A percentile compares a stretch with the other conserved stretches of the same genome.
These are phyloP conservation scores for Mentha longifolia DNA, from an alignment of 257 asterid genomes.

Conservation along the genomic window DNA sequence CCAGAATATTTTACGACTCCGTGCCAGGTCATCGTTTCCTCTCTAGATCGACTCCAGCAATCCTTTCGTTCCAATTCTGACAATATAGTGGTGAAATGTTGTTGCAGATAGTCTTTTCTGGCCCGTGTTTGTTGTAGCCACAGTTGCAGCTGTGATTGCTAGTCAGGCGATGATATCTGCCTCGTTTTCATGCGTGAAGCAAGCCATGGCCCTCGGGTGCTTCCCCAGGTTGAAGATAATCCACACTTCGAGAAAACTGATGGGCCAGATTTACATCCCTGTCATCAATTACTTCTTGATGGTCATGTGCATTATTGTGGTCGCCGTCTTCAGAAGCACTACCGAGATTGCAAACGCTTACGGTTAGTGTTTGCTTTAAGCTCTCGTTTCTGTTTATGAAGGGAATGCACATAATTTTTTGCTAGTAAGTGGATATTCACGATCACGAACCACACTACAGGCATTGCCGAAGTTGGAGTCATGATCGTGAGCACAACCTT, in stretches of 20 bases:
- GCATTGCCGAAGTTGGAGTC: constrained; percentile 98
- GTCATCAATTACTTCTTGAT: constrained; percentile 89
- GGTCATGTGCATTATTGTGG: constrained; percentile 92
- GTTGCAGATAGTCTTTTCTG: constrained; percentile 75
- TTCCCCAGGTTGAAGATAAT: constrained; percentile 92
- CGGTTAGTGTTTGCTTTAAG: constrained; percentile 47
- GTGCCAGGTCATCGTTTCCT: constrained; percentile 68
- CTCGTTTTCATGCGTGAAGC: constrained; percentile 92
- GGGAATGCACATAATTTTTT: neutral
- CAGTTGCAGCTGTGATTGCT: constrained; percentile 91
- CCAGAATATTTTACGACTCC: constrained; percentile 72
- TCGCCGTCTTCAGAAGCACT: constrained; percentile 86
- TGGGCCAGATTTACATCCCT: constrained; percentile 97
- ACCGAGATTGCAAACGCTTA: constrained; percentile 88
- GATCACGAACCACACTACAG: constrained; percentile 35
- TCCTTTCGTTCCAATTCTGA: constrained; percentile 26
- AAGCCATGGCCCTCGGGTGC: constrained; percentile 98
- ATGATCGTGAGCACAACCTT: constrained; percentile 87
- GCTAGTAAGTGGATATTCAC: neutral
- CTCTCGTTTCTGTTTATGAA: neutral
- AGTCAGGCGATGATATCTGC: constrained; percentile 99
- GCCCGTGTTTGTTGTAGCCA: constrained; percentile 87
- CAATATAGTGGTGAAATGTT: constrained; percentile 25
- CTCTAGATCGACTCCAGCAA: neutral
- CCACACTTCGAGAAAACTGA: constrained; percentile 82